phyloP scores from a whole-genome alignment of 805 yeast species.

The Saccharomycopsis fermentans region DNA sequence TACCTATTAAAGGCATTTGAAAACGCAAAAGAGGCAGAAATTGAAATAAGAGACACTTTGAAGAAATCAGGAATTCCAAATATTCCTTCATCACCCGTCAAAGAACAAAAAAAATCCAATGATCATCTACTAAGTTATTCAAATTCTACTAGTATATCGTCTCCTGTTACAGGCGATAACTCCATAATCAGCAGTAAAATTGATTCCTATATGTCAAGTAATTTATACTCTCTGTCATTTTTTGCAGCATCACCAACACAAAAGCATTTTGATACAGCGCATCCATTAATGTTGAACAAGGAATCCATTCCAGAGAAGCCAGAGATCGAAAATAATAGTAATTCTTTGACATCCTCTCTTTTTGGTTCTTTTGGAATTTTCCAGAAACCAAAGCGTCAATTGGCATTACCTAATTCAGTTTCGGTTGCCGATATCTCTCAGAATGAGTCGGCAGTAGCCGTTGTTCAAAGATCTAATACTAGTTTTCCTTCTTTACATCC shows the following conservation, averaged over 20 bases:
- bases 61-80: neutral
- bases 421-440: neutral
- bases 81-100: neutral
- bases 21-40: slow-evolving; percentile 48
- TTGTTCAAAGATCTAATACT: neutral
- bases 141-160: neutral
- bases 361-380: neutral
- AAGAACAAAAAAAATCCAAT: neutral
- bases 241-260: neutral
- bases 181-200: neutral
- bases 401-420: neutral
- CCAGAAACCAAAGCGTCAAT: neutral
- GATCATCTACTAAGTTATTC: neutral
- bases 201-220: neutral
- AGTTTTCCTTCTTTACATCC: neutral
- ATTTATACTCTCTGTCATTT: neutral
- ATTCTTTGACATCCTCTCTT: neutral
- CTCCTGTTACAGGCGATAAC: neutral
- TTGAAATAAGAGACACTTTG: slow-evolving; percentile 29
- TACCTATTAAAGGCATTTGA: slow-evolving; percentile 56
- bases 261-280: neutral
- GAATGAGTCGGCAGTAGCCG: neutral
- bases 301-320: neutral
- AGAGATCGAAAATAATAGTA: neutral
- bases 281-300: neutral